These are phyloP conservation scores for Coemansia sp. DNA, from an alignment of 192 early-diverging fungal genomes.

Conservation along the genomic window DNA sequence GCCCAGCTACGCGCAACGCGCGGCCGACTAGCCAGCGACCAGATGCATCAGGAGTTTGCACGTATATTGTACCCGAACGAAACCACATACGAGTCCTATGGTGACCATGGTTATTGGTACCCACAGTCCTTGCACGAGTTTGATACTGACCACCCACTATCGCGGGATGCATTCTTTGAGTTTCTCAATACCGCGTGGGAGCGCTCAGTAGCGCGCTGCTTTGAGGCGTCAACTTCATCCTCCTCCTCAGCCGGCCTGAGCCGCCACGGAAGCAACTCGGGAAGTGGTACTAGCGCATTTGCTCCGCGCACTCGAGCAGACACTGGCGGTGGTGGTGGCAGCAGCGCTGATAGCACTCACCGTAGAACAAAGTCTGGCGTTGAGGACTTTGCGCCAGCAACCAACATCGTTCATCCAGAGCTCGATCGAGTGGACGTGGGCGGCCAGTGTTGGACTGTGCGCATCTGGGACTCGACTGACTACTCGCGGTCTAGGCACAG, in stretches of 20 bases:
- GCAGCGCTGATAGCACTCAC: constrained; percentile 7
- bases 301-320: constrained; percentile 2
- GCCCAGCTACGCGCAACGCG: background rate
- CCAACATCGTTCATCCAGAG: constrained; percentile 38
- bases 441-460: constrained; percentile 51
- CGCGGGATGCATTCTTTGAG: constrained; percentile 48
- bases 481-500: constrained; percentile 29
- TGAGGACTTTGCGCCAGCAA: background rate
- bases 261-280: constrained; percentile 41
- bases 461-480: constrained; percentile 46
- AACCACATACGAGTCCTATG: constrained; percentile 49
- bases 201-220: constrained; percentile 44
- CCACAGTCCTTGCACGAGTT: constrained; percentile 55
- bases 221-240: constrained; percentile 21
- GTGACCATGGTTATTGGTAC: constrained; percentile 52
- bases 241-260: constrained; percentile 19
- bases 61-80: constrained; percentile 48
- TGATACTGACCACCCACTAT: constrained; percentile 42
- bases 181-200: constrained; percentile 52
- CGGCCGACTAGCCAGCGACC: constrained; percentile 12
- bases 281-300: background rate
- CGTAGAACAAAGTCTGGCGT: constrained; percentile 9
- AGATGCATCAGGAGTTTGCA: constrained; percentile 42
- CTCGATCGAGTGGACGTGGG: constrained; percentile 54
- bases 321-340: constrained; percentile 20